These are phyloP conservation scores for Penicillium verhagenii DNA, from an alignment of 495 filamentous ascomycete genomes.

Conservation along the genomic window DNA sequence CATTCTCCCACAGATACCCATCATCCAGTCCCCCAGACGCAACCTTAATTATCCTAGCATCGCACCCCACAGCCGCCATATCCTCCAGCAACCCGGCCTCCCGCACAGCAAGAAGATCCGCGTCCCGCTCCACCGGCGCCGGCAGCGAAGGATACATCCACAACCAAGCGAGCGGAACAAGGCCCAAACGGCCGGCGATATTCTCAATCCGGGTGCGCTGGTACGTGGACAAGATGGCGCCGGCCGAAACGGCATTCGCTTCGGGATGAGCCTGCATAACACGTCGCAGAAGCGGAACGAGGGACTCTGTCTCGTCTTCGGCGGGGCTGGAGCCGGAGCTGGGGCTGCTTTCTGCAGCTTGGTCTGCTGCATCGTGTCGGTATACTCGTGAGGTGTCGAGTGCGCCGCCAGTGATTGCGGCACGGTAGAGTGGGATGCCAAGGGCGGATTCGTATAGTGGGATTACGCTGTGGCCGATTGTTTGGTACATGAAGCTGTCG, in stretches of 20 bases:
- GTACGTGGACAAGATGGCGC: conserved; percentile 92
- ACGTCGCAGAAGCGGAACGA: conserved; percentile 67
- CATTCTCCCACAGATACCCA: conserved; percentile 78
- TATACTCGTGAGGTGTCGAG: conserved; percentile 51
- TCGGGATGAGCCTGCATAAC: conserved; percentile 66
- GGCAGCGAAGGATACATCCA: conserved; percentile 88
- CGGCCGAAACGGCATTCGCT: conserved; percentile 81
- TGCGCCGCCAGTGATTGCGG: conserved; percentile 65
- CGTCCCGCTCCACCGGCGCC: conserved; percentile 22
- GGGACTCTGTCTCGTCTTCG: conserved; percentile 82
- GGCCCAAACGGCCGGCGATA: conserved; percentile 71
- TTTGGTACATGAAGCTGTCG: conserved; percentile 99
- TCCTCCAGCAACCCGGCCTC: conserved; percentile 65
- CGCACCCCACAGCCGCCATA: conserved; percentile 73
- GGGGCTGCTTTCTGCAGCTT: conserved; percentile 9
- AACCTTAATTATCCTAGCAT: conserved; percentile 89
- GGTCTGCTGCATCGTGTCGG: conserved; percentile 17
- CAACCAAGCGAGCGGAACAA: conserved; percentile 79
- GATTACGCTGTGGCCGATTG: conserved; percentile 83
- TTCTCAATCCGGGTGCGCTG: conserved; percentile 93
- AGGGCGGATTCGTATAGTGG: conserved; percentile 81
- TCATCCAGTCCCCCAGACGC: conserved; percentile 87
- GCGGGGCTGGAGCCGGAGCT: neutral
- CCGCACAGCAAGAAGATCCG: conserved; percentile 24
- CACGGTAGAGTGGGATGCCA: conserved; percentile 74